Evolutionary conservation across 352 stramenopile genomes (phyloP).

Genomic region (Salisapilia sapeloensis): DNA sequence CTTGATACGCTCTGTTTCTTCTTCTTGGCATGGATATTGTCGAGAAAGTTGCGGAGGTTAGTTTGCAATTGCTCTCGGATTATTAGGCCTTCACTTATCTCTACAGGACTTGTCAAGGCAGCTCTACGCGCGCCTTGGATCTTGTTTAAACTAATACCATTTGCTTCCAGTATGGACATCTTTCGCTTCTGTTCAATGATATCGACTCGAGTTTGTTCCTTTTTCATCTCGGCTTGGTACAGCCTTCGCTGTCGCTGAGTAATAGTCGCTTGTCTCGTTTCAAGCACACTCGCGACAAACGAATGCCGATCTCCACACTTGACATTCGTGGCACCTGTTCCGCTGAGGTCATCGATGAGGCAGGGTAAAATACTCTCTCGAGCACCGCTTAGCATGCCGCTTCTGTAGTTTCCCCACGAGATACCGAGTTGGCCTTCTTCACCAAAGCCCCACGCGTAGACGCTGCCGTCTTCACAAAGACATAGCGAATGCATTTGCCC

Average conservation of each 20-base stretch:
- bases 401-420: slow-evolving; percentile 6
- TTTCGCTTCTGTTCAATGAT: too few relatives aligned
- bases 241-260: slow-evolving; percentile 17
- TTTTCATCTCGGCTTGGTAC: slow-evolving; percentile 13
- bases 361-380: slow-evolving; percentile 14
- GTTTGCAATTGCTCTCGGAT: too few relatives aligned
- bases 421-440: slow-evolving; percentile 52
- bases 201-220: slow-evolving; percentile 7
- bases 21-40: too few relatives aligned
- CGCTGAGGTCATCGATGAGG: slow-evolving; percentile 23
- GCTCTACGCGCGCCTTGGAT: too few relatives aligned
- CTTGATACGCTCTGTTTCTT: too few relatives aligned
- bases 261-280: slow-evolving; percentile 24
- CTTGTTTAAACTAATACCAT: too few relatives aligned
- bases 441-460: slow-evolving; percentile 55
- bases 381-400: not conserved
- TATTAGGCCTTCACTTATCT: too few relatives aligned
- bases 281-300: slow-evolving; percentile 46
- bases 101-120: too few relatives aligned
- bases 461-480: slow-evolving; percentile 23
- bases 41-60: too few relatives aligned
- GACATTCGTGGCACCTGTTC: slow-evolving; percentile 33
- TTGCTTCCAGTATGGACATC: too few relatives aligned
- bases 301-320: slow-evolving; percentile 37
- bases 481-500: slow-evolving; percentile 60